Percentiles rank a stretch among this genome's conserved stretches.
Evolutionary conservation across 139 green algal species (phyloP).

Genomic region (Ettlia oleoabundans): DNA sequence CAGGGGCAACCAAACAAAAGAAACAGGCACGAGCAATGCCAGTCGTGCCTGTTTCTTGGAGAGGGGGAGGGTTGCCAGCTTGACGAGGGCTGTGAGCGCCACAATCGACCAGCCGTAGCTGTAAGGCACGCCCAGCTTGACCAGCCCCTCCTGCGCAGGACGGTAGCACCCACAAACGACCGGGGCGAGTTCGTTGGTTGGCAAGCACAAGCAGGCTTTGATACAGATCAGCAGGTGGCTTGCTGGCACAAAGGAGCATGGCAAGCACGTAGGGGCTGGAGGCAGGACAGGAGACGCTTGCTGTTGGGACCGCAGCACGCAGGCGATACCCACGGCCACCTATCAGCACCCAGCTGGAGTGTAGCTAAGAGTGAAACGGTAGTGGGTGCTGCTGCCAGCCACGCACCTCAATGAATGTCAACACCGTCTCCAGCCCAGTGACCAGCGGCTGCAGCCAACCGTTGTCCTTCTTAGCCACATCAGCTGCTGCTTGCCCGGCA

Average conservation of each 20-base stretch:
- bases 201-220: neutral
- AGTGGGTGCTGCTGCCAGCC: no score
- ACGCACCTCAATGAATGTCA: slow-evolving; percentile 54
- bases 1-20: no score
- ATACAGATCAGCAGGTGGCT: neutral
- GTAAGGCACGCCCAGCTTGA: slow-evolving; percentile 84
- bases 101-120: slow-evolving; percentile 96
- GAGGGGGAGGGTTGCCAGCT: slow-evolving; percentile 93
- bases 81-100: slow-evolving; percentile 90
- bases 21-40: neutral
- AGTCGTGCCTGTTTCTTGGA: slow-evolving; percentile 89
- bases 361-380: no score
- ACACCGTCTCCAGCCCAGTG: slow-evolving; percentile 68
- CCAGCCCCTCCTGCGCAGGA: slow-evolving; percentile 77
- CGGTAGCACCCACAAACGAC: neutral
- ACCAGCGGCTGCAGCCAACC: slow-evolving; percentile 77
- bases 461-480: slow-evolving; percentile 24
- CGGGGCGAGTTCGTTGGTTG: neutral
- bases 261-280: no score
- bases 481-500: neutral
- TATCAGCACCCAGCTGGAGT: no score
- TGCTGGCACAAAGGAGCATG: neutral
- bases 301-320: no score
- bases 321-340: no score
- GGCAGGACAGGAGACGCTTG: no score